These are phyloP conservation scores for Aspergillus costaricaensis DNA, from an alignment of 2,329 filamentous ascomycete species.

Conservation along the genomic window DNA sequence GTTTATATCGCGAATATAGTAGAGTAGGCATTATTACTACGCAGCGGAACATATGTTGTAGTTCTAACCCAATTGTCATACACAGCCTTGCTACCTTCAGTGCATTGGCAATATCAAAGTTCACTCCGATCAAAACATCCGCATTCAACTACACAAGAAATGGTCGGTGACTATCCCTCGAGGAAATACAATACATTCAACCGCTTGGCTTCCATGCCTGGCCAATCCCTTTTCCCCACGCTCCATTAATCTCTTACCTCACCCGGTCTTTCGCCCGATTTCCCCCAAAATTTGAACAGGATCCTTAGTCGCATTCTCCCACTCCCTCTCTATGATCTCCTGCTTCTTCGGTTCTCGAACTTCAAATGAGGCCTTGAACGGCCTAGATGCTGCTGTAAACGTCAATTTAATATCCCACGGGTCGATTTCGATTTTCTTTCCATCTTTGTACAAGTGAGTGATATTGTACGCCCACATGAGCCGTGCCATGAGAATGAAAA, in stretches of 20 bases:
- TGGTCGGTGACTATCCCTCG: too few relatives aligned
- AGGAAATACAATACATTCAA: too few relatives aligned
- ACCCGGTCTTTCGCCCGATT: background rate
- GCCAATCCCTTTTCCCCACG: too few relatives aligned
- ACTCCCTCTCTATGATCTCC: conserved; percentile 1
- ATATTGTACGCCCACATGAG: conserved; percentile 6
- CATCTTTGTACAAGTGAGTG: background rate
- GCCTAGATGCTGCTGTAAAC: background rate
- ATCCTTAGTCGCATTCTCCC: background rate
- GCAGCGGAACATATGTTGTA: too few relatives aligned
- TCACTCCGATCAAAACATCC: too few relatives aligned
- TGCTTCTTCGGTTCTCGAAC: background rate
- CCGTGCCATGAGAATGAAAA: background rate
- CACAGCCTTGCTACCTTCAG: too few relatives aligned
- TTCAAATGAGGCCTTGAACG: background rate
- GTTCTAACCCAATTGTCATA: too few relatives aligned
- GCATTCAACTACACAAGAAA: too few relatives aligned
- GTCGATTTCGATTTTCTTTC: background rate
- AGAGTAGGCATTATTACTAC: too few relatives aligned
- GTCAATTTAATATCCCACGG: background rate
- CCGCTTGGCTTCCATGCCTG: too few relatives aligned
- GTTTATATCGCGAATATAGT: too few relatives aligned
- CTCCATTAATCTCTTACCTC: background rate
- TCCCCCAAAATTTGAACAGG: background rate
- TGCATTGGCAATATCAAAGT: too few relatives aligned